Base-by-base conservation (phyloP, 441 rosid species). In the Gossypium laxum region DNA sequence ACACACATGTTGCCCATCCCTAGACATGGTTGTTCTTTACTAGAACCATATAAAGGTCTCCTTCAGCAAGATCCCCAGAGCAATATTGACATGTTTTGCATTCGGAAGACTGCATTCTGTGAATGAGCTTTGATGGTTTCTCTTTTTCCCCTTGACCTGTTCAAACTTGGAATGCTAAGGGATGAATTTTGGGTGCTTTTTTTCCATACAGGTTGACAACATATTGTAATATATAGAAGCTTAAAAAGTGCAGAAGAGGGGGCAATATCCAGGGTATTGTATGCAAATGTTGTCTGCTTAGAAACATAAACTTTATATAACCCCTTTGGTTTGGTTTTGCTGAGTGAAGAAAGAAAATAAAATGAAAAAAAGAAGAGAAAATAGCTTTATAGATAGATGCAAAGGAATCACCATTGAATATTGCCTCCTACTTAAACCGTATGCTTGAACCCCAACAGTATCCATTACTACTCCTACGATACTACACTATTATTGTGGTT, bases 221-320 rank as follows among this genome's bases (percentile, higher is more conserved):
- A 86, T 84, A 74, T 77, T 85, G 90, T 85, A 81, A 78, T 75
- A 80, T 84, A 78, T 79, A 78, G 89, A 85, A 79, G 90, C 85
- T 86, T 70, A 24, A 72, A 70, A 72, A 79, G 71, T 77, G 80
- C 83, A 75, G 77, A 70, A 69, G 82, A 72, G 84, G 65, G 78
- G 77, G 76, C 69, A 67, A 75, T 63, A 57, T 75, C 50, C 75
- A 51, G 80, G 77, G 77, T 75, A 71, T 28, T 79, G 76, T 71
- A 64, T 75, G 85, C 75, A 71, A 67, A 14, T 74, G 77, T 72
- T 74, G 61, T 65, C 69, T 72, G 71, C 66, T 28, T 67, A 71
- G 73, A 73, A 72, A 77, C 67, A 52, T 63, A 5, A 58, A 70
- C 67, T 72, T 68, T 58, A 15, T 12, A 24, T 14, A 67, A 19